phyloP scores from a whole-genome alignment of 1,139 yeast genomes.

The Candida tunisiensis region DNA sequence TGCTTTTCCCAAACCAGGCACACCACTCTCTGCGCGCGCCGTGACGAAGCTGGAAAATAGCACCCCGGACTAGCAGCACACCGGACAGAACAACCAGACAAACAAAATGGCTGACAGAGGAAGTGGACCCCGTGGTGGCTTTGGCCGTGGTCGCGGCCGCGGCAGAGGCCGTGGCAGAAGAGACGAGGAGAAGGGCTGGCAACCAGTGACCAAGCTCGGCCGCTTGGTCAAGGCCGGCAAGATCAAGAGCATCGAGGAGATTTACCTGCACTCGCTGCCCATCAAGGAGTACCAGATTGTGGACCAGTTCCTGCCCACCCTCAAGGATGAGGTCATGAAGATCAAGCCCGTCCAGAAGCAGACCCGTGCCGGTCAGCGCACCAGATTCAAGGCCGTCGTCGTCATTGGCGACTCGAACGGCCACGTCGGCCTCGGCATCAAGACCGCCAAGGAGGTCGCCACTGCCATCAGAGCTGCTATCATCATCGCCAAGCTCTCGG shows the following conservation, averaged over 20 bases:
- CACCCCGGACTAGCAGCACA: too few relatives aligned
- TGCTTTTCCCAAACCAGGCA: too few relatives aligned
- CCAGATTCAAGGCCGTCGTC: constrained; percentile 99
- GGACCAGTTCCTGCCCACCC: constrained; percentile 89
- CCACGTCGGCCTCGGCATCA: constrained; percentile 99
- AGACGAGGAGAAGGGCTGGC: constrained; percentile 97
- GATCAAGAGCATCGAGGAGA: constrained; percentile 92
- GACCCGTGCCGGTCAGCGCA: constrained; percentile 99
- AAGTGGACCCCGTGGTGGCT: constrained; percentile 10
- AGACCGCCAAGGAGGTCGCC: constrained; percentile 99
- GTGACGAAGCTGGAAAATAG: too few relatives aligned
- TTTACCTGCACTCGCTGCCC: constrained; percentile 98
- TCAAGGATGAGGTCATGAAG: constrained; percentile 99
- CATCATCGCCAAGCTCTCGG: constrained; percentile 96
- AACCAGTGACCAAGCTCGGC: constrained; percentile 99
- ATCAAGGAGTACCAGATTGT: constrained; percentile 99
- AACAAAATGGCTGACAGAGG: too few relatives aligned
- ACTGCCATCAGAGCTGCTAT: constrained; percentile 99
- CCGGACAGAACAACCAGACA: too few relatives aligned
- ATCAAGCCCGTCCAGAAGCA: constrained; percentile 99
- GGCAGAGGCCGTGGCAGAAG: constrained; percentile 39
- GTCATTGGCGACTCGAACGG: constrained; percentile 99
- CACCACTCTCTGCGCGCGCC: too few relatives aligned
- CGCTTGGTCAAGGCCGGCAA: constrained; percentile 99
- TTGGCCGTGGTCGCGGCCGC: constrained; percentile 18